Base-by-base conservation (phyloP, 2,329 filamentous ascomycete species). In the Colletotrichum neosansevieriae region DNA sequence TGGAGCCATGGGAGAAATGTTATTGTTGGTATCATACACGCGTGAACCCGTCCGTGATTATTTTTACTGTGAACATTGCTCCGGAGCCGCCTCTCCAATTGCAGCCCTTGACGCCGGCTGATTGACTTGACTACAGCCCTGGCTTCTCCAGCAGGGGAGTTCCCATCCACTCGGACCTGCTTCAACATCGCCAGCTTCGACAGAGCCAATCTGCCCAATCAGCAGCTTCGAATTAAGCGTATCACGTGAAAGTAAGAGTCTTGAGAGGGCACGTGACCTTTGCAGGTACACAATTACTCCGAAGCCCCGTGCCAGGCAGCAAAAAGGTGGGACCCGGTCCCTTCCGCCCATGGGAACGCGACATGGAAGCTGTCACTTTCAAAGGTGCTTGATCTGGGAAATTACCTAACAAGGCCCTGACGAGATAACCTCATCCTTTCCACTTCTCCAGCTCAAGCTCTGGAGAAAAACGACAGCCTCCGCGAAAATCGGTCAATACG, bases 341-440 rank as follows among this genome's bases (percentile, higher is more conserved):
- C n/a, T 53, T 38, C 29, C n/a, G 45, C 32, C 51, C 44, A 44
- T 44, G 38, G 19, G 44, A 67, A 42, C 12, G 61, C 42, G 65
- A 29, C 24, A 4, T 29, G 29, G 29, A 68, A 65, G 66, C 61
- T 65, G 66, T 69, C 61, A 69, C 66, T 60, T 66, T 69, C 15
- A 29, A 21, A 68, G 24, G 56, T 29, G 29, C 29, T 32, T 57
- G 54, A 59, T 54, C 17, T 24, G 54, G 61, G 61, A 69, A 69
- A 69, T 69, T 69, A 66, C 65, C 34, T 50, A 57, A 56, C 59
- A 45, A 51, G 38, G 49, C 53, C 42, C 42, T 62, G 50, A 56
- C 58, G 58, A 62, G 61, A 65, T 49, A 68, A 42, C 54, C 65
- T 68, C 45, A 68, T 65, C 61, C 29, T 63, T 34, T 50, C 51